Base-by-base conservation (phyloP, 441 rosid genomes). In the Brassica hybrid region DNA sequence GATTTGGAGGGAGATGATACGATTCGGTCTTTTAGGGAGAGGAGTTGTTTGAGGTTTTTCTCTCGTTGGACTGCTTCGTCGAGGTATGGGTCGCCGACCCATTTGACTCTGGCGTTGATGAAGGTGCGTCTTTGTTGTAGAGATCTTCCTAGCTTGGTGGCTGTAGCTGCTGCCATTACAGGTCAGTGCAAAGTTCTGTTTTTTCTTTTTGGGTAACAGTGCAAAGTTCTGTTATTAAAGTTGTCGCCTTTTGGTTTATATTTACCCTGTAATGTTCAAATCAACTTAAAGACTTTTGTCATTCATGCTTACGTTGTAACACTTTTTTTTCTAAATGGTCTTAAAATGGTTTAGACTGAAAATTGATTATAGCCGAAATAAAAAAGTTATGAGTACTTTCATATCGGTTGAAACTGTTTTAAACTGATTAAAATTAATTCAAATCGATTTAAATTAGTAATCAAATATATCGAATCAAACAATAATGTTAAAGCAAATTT, bases 1-100 rank as follows among this genome's bases (percentile, higher is more conserved):
- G 89, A 76, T 48, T 83, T 85, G 7, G 86, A 76, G 0, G 91
- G 87, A 21, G 93, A 89, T 3, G 84, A 79, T 66, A 84, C 18
- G 78, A 91, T 86, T 71, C 87, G 90, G 77, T 89, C 85, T 65
- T 87, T 92, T 71, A 94, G 84, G 32, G 87, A 87, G 73, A 90
- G 25, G 73, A 84, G 61, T 50, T 88, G 89, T 23, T 80, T 85
- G 17, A 90, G 87, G 85, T 90, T 81, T 66, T 88, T 88, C 83
- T 93, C 94, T 59, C 85, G 84, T 14, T 82, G 73, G 1, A 91
- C 88, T 0, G 78, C 89, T 0, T 65, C 58, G 84, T 93, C 97
- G 0, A 93, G 86, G 79, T 82, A 83, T 0, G 89, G 84, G 38
- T 93, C 98, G 27, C 79, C 75, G 0, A 87, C 97, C 94, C 95